Evolutionary conservation across 176 grass and related monocot genomes (phyloP).

Genomic region (Eragrostis nindensis): DNA sequence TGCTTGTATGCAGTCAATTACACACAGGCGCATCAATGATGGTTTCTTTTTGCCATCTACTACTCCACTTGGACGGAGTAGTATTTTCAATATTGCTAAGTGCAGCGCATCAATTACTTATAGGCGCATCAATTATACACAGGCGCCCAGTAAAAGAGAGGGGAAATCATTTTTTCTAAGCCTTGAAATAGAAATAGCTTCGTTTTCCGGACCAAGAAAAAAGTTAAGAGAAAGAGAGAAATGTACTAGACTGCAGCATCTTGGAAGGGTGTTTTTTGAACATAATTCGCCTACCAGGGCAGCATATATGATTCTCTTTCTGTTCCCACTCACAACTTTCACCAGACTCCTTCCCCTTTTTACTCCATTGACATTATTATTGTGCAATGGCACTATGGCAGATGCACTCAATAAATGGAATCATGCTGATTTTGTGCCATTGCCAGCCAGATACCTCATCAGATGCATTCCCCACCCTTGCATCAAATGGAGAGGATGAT

Average conservation of each 20-base stretch:
- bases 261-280: constrained; percentile 38
- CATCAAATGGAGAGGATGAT: constrained; percentile 47
- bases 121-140: too few species aligned
- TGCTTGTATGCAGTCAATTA: constrained; percentile 46
- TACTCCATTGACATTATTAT: constrained; percentile 50
- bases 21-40: constrained; percentile 45
- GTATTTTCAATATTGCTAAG: too few species aligned
- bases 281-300: constrained; percentile 11
- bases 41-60: constrained; percentile 27
- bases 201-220: too few species aligned
- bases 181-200: too few species aligned
- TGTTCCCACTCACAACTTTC: constrained; percentile 38
- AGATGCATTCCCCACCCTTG: constrained; percentile 19
- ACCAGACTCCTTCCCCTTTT: constrained; percentile 32
- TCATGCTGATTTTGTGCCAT: constrained; percentile 61
- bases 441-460: constrained; percentile 38
- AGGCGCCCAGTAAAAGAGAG: background rate
- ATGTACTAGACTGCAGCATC: background rate
- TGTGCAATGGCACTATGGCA: constrained; percentile 49
- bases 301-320: constrained; percentile 34
- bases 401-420: constrained; percentile 70
- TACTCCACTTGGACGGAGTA: constrained; percentile 26
- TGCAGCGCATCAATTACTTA: too few species aligned
- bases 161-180: too few species aligned
- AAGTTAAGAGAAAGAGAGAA: background rate